Evolutionary conservation across 345 rosid species (phyloP).

Genomic region (Erysimum cheiranthoides): DNA sequence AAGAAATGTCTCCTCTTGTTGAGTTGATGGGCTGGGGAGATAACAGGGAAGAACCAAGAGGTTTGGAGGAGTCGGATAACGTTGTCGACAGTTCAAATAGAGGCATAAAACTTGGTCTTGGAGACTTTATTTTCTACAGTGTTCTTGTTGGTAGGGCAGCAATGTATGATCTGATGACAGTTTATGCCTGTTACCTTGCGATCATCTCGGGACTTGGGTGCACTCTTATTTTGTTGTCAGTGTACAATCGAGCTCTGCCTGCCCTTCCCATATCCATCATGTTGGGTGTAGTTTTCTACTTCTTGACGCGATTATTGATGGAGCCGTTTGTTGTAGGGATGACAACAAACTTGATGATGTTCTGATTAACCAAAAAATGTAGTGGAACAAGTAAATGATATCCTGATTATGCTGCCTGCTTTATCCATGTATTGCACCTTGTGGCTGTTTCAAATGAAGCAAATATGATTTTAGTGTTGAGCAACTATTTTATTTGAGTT

Average conservation of each 20-base stretch:
- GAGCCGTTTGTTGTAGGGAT: slow-evolving; percentile 91
- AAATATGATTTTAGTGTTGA: not conserved
- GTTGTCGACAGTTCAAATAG: slow-evolving; percentile 43
- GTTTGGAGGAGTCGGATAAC: slow-evolving; percentile 42
- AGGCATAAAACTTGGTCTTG: slow-evolving; percentile 95
- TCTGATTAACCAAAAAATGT: slow-evolving; percentile 48
- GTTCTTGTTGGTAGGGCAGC: slow-evolving; percentile 99
- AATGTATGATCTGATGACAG: slow-evolving; percentile 98
- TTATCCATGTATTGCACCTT: slow-evolving; percentile 24
- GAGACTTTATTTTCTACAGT: slow-evolving; percentile 96
- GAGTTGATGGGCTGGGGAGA: slow-evolving; percentile 55
- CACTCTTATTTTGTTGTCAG: slow-evolving; percentile 90
- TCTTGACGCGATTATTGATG: slow-evolving; percentile 89
- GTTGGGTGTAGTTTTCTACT: slow-evolving; percentile 85
- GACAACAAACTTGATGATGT: slow-evolving; percentile 81
- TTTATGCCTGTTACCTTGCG: slow-evolving; percentile 95
- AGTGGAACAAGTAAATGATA: slow-evolving; percentile 32
- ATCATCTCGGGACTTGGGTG: slow-evolving; percentile 96
- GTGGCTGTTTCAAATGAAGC: slow-evolving; percentile 18
- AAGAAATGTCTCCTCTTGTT: slow-evolving; percentile 91
- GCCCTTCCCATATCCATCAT: slow-evolving; percentile 95
- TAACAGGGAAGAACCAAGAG: slow-evolving; percentile 44
- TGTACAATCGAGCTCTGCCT: slow-evolving; percentile 81
- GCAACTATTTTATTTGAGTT: slow-evolving; percentile 8
- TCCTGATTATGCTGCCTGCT: slow-evolving; percentile 2